phyloP scores from a whole-genome alignment of 2,329 filamentous ascomycete genomes.

The Exserohilum rostratum region DNA sequence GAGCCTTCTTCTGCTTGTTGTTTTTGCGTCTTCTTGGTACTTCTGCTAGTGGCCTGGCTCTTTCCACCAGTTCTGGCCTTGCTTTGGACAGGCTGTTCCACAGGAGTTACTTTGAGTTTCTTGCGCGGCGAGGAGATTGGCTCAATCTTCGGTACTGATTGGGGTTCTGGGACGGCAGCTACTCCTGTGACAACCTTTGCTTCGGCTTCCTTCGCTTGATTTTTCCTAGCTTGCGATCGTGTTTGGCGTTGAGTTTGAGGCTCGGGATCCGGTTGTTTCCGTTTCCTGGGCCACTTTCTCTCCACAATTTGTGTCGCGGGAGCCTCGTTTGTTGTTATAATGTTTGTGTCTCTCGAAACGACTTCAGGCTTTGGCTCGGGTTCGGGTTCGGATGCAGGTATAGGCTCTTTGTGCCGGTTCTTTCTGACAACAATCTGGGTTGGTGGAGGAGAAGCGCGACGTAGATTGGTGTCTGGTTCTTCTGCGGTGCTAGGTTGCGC shows the following conservation, averaged over 20 bases:
- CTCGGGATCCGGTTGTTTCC: slow-evolving; percentile 8
- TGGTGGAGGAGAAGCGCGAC: background rate
- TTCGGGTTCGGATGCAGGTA: background rate
- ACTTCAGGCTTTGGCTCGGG: background rate
- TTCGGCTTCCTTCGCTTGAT: slow-evolving; percentile 2
- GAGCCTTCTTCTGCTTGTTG: background rate
- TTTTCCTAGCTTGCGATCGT: slow-evolving; percentile 16
- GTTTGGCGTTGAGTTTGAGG: slow-evolving; percentile 8
- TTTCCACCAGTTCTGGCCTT: background rate
- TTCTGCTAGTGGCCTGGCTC: background rate
- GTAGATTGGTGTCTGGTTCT: background rate
- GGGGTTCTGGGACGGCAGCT: background rate
- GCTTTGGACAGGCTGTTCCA: background rate
- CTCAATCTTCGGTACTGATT: slow-evolving; percentile 34
- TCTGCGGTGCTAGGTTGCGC: background rate
- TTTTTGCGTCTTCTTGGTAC: background rate
- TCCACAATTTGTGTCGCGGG: slow-evolving; percentile 10
- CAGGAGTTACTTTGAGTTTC: slow-evolving; percentile 2
- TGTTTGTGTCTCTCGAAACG: background rate
- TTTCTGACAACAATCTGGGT: slow-evolving; percentile 7
- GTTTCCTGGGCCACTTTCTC: slow-evolving; percentile 6
- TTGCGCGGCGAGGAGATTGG: background rate
- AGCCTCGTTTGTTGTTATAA: background rate
- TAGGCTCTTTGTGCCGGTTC: background rate
- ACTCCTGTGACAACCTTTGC: background rate